Percentiles rank a stretch among this genome's conserved stretches.
Conservation (phyloP, 495 filamentous ascomycete genomes). For the Xylaria palmicola region DNA sequence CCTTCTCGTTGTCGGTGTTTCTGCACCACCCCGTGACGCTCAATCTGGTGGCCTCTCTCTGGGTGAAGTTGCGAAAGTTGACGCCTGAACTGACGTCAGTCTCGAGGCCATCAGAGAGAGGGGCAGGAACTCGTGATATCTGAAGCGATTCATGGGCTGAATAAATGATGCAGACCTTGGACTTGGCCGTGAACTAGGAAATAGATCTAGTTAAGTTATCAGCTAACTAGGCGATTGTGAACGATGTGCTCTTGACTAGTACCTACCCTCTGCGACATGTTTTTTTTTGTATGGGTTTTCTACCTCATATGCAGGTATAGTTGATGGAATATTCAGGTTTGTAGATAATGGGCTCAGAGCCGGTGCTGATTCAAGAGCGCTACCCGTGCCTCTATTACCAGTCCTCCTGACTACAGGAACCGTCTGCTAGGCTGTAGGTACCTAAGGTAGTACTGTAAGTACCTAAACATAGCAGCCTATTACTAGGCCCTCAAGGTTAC, state of each 20-base stretch:
- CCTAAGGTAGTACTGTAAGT: too few relatives aligned
- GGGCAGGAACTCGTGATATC: background rate
- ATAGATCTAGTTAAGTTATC: slow-evolving; percentile 47
- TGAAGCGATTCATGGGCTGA: background rate
- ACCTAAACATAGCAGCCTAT: too few relatives aligned
- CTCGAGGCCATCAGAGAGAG: background rate
- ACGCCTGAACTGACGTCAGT: slow-evolving; percentile 55
- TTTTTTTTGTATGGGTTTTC: slow-evolving; percentile 13
- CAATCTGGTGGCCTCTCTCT: slow-evolving; percentile 62
- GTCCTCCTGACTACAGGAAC: too few relatives aligned
- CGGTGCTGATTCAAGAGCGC: too few relatives aligned
- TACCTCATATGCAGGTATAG: background rate
- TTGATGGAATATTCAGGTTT: background rate
- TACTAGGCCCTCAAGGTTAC: too few relatives aligned
- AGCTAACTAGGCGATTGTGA: background rate
- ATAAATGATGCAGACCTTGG: slow-evolving; percentile 43
- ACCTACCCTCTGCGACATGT: slow-evolving; percentile 34
- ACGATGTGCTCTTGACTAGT: background rate
- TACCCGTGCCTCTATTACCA: too few relatives aligned
- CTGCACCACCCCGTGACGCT: slow-evolving; percentile 75
- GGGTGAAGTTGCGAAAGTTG: slow-evolving; percentile 74
- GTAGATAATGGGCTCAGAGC: too few relatives aligned
- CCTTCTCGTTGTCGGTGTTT: slow-evolving; percentile 73
- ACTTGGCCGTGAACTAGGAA: slow-evolving; percentile 57
- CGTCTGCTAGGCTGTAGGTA: too few relatives aligned